phyloP scores from a whole-genome alignment of 192 early-diverging fungal genomes.

The Gaertneriomyces semiglobifer region DNA sequence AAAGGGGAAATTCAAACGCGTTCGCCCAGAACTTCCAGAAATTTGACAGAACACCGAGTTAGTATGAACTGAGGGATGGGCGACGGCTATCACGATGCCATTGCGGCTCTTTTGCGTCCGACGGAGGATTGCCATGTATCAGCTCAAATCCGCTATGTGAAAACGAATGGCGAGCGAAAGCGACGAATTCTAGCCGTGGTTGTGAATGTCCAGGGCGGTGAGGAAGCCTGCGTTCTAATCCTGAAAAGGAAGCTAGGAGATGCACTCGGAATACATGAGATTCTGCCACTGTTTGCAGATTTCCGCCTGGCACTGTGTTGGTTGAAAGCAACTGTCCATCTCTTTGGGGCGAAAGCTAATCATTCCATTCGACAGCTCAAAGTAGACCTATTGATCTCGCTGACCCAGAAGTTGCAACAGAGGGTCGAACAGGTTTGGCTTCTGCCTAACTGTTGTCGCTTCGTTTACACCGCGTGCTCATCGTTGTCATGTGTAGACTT shows the following conservation, averaged over 20 bases:
- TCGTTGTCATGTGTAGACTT: conserved; percentile 12
- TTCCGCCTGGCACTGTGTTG: conserved; percentile 27
- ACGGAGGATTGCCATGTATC: conserved; percentile 21
- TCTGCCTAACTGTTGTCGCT: background rate
- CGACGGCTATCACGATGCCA: conserved; percentile 8
- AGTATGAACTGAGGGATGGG: too few species aligned
- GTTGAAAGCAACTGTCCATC: background rate
- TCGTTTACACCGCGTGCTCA: background rate
- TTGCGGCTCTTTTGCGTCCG: conserved; percentile 22
- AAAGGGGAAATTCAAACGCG: too few species aligned
- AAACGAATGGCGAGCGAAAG: conserved; percentile 18
- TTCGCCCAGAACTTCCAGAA: too few species aligned
- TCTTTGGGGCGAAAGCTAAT: background rate
- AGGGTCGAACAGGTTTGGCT: conserved; percentile 17
- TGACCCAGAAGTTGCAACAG: conserved; percentile 1
- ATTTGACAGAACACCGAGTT: too few species aligned
- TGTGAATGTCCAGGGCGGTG: conserved; percentile 23
- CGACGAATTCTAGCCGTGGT: conserved; percentile 21
- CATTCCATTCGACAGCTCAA: conserved; percentile 15
- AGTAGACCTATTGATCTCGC: conserved; percentile 25
- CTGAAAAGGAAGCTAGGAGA: conserved; percentile 15
- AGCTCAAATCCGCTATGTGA: conserved; percentile 24
- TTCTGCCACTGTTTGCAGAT: conserved; percentile 27
- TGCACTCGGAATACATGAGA: conserved; percentile 10
- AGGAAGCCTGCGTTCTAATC: conserved; percentile 31